These are phyloP conservation scores for Blechomonas ayalai DNA, from an alignment of 208 protist species.

Conservation along the genomic window DNA sequence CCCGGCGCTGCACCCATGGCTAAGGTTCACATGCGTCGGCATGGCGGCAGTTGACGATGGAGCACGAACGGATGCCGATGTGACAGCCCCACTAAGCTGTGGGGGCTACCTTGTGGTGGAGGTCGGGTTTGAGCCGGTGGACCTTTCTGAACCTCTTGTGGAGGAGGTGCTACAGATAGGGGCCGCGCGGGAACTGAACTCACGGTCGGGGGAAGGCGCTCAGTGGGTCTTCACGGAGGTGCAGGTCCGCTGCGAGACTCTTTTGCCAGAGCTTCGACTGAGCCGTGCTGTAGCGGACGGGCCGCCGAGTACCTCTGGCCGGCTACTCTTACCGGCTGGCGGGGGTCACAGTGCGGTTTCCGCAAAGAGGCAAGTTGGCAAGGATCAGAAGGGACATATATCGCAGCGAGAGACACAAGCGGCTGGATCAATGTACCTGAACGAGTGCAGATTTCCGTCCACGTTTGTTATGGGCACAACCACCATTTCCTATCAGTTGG, in stretches of 20 bases:
- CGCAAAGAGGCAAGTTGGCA: not conserved
- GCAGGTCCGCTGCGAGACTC: conserved; percentile 43
- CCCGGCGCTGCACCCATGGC: conserved; percentile 60
- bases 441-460: conserved; percentile 26
- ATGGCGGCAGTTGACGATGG: conserved; percentile 31
- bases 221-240: conserved; percentile 75
- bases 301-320: too few species aligned
- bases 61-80: conserved; percentile 1
- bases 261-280: conserved; percentile 48
- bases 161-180: conserved; percentile 48
- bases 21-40: conserved; percentile 39
- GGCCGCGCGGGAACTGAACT: conserved; percentile 67
- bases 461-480: conserved; percentile 46
- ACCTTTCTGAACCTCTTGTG: conserved; percentile 34
- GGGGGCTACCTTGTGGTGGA: conserved; percentile 81
- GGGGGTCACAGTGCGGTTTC: too few species aligned
- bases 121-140: conserved; percentile 54
- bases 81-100: conserved; percentile 26
- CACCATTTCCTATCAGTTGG: conserved; percentile 38
- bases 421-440: not conserved
- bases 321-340: too few species aligned
- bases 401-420: not conserved
- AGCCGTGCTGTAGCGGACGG: too few species aligned
- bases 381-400: not conserved
- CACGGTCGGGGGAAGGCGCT: conserved; percentile 45